Base-by-base conservation (phyloP, 768 basidiomycete species). In the Roridomyces roridus region DNA sequence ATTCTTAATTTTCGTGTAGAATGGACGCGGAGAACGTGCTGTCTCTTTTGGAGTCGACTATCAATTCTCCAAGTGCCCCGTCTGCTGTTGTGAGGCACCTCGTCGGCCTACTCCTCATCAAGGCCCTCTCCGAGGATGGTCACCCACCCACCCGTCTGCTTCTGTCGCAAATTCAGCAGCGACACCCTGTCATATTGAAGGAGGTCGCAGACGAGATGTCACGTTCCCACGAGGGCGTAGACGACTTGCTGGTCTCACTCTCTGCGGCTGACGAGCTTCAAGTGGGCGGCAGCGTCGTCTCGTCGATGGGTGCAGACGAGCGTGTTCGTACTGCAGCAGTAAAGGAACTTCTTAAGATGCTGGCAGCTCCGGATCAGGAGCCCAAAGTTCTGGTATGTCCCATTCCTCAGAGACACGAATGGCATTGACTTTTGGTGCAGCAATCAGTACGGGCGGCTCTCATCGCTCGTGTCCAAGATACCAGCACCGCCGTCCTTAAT, bases 401-500 rank as follows among this genome's bases (percentile, higher is more conserved):
- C 12, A 20, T 18, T 21, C 41, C 15, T 28, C 20, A 28, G 17
- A 42, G 26, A 46, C 26, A 15, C 26, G 28, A 41, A 8, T 36
- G 7, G 8, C 17, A 23, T 34, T 46, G 63, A 50, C 69, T 23
- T 9, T 9, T 46, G 6, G 11, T 37, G 15, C 43, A 88, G 88
- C 75, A 80, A 54, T 80, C 87, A 3, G 72, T 89, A 18, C 78
- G 77, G n/a, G 79, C 83, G 2, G 86, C 89, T 0, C 73, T 98
- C 5, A 68, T 88, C 26, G 81, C 86, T 14, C 85, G 92, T 2
- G 72, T 92, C 4, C 80, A 86, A 46, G 94, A 96, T 63, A 77
- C 80, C 7, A 80, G 85, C 25, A 56, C 73, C 2, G 65, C 72
- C 2, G 89, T 97, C 24, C 70, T 95, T 12, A 78, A 87, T 41